Percentiles rank a stretch among this genome's conserved stretches.
Conservation (phyloP, 164 flowering plant species). For the Saururus chinensis region DNA sequence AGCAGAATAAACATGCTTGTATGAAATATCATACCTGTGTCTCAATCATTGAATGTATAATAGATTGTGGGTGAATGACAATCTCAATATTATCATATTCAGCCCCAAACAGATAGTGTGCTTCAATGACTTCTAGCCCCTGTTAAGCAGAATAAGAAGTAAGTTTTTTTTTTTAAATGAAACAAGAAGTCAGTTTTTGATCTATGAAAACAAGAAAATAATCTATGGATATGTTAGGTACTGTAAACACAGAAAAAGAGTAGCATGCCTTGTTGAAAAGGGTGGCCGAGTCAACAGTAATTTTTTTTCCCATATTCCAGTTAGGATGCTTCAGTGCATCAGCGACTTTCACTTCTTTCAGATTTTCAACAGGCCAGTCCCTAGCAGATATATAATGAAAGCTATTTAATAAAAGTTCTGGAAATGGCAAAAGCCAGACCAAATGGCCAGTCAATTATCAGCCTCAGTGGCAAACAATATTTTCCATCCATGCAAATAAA, state of each 20-base stretch:
- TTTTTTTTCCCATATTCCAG: conserved; percentile 97
- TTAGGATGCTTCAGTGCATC: conserved; percentile 99
- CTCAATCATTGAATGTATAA: conserved; percentile 95
- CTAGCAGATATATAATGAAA: conserved; percentile 19
- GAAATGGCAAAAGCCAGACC: no score
- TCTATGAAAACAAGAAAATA: background rate
- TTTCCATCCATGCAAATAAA: no score
- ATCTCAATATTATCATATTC: conserved; percentile 91
- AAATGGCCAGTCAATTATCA: no score
- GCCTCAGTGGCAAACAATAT: no score
- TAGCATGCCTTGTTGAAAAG: conserved; percentile 79
- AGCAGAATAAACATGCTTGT: no score
- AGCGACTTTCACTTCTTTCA: conserved; percentile 89
- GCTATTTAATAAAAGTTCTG: background rate
- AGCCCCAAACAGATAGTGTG: conserved; percentile 91
- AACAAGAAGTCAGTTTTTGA: background rate
- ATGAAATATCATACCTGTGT: conserved; percentile 83
- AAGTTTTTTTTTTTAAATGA: no score
- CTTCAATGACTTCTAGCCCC: conserved; percentile 99
- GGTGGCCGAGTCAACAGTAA: conserved; percentile 98
- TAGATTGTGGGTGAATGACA: conserved; percentile 93
- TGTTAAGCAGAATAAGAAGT: conserved; percentile 30
- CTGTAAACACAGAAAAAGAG: background rate
- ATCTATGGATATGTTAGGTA: background rate
- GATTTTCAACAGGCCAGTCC: conserved; percentile 93